Conservation (phyloP, 2,329 filamentous ascomycete species). For the Fonsecaea multimorphosa region DNA sequence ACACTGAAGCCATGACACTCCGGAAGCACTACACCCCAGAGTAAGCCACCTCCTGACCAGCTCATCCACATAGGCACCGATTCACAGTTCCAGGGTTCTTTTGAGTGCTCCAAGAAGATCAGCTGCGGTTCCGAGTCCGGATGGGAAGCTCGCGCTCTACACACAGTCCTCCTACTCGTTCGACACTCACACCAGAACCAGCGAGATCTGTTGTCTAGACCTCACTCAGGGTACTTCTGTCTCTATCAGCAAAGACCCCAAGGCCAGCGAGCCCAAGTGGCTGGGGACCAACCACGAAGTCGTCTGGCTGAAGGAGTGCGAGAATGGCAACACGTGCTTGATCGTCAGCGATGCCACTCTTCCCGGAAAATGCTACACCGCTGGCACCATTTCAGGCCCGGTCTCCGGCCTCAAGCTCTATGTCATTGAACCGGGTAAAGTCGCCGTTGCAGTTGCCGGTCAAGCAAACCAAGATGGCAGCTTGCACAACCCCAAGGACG, state of each 20-base stretch:
- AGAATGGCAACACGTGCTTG: slow-evolving; percentile 56
- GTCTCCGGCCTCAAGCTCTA: slow-evolving; percentile 55
- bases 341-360: slow-evolving; percentile 52
- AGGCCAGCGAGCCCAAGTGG: slow-evolving; percentile 56
- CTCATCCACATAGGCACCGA: slow-evolving; percentile 2
- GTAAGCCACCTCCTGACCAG: slow-evolving; percentile 24
- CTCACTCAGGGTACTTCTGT: slow-evolving; percentile 49
- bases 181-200: slow-evolving; percentile 54
- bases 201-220: slow-evolving; percentile 55
- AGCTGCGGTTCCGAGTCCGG: slow-evolving; percentile 52
- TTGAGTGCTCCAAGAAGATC: slow-evolving; percentile 56
- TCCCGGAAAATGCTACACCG: slow-evolving; percentile 50
- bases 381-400: slow-evolving; percentile 53
- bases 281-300: slow-evolving; percentile 51
- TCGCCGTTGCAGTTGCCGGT: slow-evolving; percentile 55
- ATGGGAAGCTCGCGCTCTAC: slow-evolving; percentile 56
- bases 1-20: slow-evolving; percentile 29
- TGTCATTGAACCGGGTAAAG: slow-evolving; percentile 49
- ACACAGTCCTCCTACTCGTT: slow-evolving; percentile 59
- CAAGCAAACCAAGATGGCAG: slow-evolving; percentile 56
- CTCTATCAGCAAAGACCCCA: slow-evolving; percentile 52
- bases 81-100: slow-evolving; percentile 47
- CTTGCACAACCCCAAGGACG: slow-evolving; percentile 58
- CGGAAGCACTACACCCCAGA: slow-evolving; percentile 34
- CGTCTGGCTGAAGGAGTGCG: slow-evolving; percentile 53